phyloP scores from a whole-genome alignment of 805 yeast genomes.

The Tetrapisispora arboricola region DNA sequence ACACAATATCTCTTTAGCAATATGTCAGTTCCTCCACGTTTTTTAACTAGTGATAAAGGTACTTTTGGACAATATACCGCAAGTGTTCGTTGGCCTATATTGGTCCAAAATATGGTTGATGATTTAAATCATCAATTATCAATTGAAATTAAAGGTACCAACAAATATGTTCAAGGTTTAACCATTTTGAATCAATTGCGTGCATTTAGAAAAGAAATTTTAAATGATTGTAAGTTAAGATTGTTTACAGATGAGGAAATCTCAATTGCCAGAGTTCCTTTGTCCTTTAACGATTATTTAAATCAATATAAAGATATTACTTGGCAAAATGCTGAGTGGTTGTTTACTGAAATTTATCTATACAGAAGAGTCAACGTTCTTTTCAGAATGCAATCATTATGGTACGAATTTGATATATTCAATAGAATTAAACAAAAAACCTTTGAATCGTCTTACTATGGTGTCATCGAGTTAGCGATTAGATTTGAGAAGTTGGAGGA shows the following conservation, averaged over 20 bases:
- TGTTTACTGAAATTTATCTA: constrained; percentile 73
- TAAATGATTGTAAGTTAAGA: constrained; percentile 33
- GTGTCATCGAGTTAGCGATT: constrained; percentile 72
- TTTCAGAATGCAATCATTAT: constrained; percentile 31
- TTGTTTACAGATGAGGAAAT: constrained; percentile 36
- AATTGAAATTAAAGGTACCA: constrained; percentile 18
- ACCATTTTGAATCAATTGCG: constrained; percentile 34
- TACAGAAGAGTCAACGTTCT: constrained; percentile 53
- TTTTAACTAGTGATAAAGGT: constrained; percentile 54
- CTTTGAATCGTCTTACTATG: constrained; percentile 61
- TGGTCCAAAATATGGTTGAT: constrained; percentile 53
- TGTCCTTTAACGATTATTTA: constrained; percentile 49
- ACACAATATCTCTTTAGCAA: too few species aligned
- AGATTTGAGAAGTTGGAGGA: constrained; percentile 40
- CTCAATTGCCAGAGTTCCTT: constrained; percentile 34
- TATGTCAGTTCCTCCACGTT: constrained; percentile 21
- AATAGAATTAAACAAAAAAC: constrained; percentile 59
- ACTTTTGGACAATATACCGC: constrained; percentile 82
- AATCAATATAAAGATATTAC: constrained; percentile 29
- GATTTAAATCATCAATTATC: constrained; percentile 41
- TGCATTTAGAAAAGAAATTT: constrained; percentile 36
- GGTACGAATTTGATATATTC: constrained; percentile 60
- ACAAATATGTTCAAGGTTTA: constrained; percentile 36
- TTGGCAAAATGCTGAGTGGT: constrained; percentile 89
- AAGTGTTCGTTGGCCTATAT: constrained; percentile 77